A percentile compares a stretch with the other conserved stretches of the same genome.
Evolutionary conservation across 129 eudicot genomes (phyloP).

Genomic region (Helianthus tuberosus): DNA sequence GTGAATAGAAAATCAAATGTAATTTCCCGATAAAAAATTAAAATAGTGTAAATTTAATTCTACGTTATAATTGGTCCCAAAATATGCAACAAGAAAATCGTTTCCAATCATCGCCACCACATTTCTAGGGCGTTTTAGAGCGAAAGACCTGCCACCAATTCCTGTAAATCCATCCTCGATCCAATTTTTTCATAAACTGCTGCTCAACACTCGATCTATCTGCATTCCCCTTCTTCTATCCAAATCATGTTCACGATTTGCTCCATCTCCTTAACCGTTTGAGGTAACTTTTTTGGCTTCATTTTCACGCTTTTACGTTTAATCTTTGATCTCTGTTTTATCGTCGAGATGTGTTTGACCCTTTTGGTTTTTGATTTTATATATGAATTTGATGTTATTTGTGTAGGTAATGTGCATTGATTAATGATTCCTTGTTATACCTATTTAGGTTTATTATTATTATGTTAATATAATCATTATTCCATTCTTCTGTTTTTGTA

Average conservation of each 20-base stretch:
- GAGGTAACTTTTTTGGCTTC: conserved; percentile 28
- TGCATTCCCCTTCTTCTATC: background rate
- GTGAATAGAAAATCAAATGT: too few relatives aligned
- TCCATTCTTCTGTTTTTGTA: background rate
- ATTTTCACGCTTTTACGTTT: conserved; percentile 9
- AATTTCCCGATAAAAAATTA: too few relatives aligned
- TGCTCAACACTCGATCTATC: background rate
- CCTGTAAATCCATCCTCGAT: conserved; percentile 20
- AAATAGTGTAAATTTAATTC: too few relatives aligned
- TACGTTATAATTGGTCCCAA: too few relatives aligned
- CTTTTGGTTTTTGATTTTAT: background rate
- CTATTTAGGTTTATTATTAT: conserved; percentile 5
- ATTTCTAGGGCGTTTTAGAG: conserved; percentile 29
- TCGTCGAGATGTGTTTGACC: background rate
- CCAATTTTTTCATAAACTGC: background rate
- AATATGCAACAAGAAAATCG: too few relatives aligned
- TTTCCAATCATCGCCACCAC: background rate
- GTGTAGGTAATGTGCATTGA: background rate
- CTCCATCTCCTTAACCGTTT: conserved; percentile 20
- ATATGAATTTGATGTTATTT: background rate
- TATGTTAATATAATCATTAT: background rate
- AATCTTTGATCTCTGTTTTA: conserved; percentile 2
- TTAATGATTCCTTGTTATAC: background rate
- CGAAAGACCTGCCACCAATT: conserved; percentile 34
- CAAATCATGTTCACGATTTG: conserved; percentile 13